phyloP scores from a whole-genome alignment of 2,329 filamentous ascomycete species.

The Aspergillus pseudotamarii region DNA sequence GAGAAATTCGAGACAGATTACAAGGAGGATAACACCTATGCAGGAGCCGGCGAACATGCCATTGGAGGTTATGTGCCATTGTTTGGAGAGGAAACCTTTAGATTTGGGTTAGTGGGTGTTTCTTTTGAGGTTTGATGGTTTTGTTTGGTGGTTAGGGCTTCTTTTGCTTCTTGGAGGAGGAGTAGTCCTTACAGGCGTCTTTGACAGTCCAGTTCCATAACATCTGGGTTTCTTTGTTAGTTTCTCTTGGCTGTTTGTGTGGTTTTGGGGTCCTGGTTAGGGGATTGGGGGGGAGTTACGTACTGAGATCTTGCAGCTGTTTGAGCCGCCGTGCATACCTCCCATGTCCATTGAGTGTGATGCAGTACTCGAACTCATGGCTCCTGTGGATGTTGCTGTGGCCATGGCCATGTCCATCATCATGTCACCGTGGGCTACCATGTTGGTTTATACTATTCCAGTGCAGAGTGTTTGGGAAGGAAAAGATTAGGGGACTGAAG shows the following conservation, averaged over 20 bases:
- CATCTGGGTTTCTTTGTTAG: slow-evolving; percentile 24
- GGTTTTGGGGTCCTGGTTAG: not conserved
- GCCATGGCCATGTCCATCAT: slow-evolving; percentile 57
- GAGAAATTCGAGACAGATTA: slow-evolving; percentile 71
- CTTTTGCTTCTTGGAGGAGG: not conserved
- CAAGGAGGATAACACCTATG: slow-evolving; percentile 75
- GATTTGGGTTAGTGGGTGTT: slow-evolving; percentile 3
- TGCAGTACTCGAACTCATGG: slow-evolving; percentile 2
- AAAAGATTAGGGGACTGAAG: not conserved
- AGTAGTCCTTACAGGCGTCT: slow-evolving; percentile 23
- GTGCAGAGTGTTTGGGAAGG: not conserved
- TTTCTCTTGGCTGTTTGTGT: not conserved
- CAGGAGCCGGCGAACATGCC: slow-evolving; percentile 80
- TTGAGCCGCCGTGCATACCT: not conserved
- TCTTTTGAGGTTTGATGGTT: not conserved
- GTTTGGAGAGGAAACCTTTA: slow-evolving; percentile 65
- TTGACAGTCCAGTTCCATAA: slow-evolving; percentile 35
- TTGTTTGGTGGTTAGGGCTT: not conserved
- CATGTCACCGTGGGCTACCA: slow-evolving; percentile 35
- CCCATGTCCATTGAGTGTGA: slow-evolving; percentile 7
- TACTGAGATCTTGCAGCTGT: slow-evolving; percentile 32
- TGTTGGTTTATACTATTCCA: not conserved
- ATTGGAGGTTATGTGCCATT: slow-evolving; percentile 70
- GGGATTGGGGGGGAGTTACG: not conserved
- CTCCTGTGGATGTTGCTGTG: slow-evolving; percentile 47